Base-by-base conservation (phyloP, 192 early-diverging fungal species). In the Spizellomyces sp. region DNA sequence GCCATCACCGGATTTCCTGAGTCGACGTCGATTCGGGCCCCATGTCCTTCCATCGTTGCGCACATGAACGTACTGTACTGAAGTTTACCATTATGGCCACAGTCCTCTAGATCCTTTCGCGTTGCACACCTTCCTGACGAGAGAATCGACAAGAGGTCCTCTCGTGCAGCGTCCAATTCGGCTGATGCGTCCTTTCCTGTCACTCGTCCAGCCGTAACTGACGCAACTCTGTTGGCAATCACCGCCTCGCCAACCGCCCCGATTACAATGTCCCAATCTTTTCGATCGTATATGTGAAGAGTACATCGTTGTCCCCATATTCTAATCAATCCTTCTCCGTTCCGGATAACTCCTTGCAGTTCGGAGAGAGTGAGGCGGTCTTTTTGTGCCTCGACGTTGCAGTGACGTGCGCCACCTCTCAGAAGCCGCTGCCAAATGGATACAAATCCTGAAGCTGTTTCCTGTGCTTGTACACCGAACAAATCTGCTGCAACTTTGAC, bases 281-380 rank as follows among this genome's bases (percentile, higher is more conserved):
- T 43, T 6, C 14, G 15, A 21, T 43, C 55, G 54, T 60, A 67
- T 8, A 74, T 9, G 5, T 74, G 72, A 14, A 74, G 55, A 6
- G 72, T 74, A 6, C 42, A 47, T 45, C 72, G 63, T 59, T 74
- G 72, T 21, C 64, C 72, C 72, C 72, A 74, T 44, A 74, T 74
- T 9, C 72, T 63, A 42, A 74, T 48, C 17, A 19, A 36, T 3
- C 27, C 27, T 36, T 36, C 27, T 36, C 27, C 27, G 19, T 48
- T 9, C 4, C 48, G 8, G 46, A 41, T n/a, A 8, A 8, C 17
- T 45, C 5, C 27, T 48, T 17, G 17, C 44, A 58, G 43, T 42
- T 36, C 19, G 14, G 52, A 19, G 48, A 27, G 8, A 67, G 44
- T 19, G 5, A n/a, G 15, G 43, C 43, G 8, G 64, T 56, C 12